Evolutionary conservation across 208 protist genomes (phyloP), one percentile per base, ranked within the genome.

Genomic region (Crithidia mellificae): DNA sequence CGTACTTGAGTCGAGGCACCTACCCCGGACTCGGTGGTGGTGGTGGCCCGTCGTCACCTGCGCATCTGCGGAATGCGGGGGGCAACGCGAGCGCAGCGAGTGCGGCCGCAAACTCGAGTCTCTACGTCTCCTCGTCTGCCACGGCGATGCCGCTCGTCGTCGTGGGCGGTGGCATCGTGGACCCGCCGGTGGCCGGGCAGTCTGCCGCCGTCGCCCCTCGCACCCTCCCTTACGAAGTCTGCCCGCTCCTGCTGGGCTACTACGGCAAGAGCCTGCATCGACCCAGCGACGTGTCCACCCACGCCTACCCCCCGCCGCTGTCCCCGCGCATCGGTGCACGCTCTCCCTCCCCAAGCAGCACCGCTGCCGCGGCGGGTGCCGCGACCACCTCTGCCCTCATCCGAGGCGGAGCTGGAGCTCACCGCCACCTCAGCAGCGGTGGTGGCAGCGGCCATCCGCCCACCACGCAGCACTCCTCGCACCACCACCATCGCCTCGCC

Each of bases 171-270:
- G 58, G 58, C 44, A 54, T 64, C 46, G 58, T 64, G 20, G 58
- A 64, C 30, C 58, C 58, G n/a, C 58, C 58, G 6, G 38, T 55
- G 20, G 44, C 25, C 20, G 55, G 47, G 3, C 5, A 27, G 34
- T 32, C 46, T 6, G 12, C 68, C 0, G 39, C 24, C n/a, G 25
- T 11, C 2, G 41, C 34, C 2, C 14, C 52, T 0, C 58, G 56
- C 59, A 62, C 52, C 2, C 70, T 75, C n/a, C 49, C 70, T 8
- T 75, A 52, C 63, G 70, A 75, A 44, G 70, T 75, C n/a, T 75
- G 70, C 44, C 70, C 70, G 34, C 29, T 75, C 30, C 55, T 68
- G 36, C 24, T 75, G 44, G 62, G 70, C 22, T 46, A 56, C 62
- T 58, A 75, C 49, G 47, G 61, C 30, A 62, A 36, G 20, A 68